Base-by-base conservation (phyloP, 148 eudicot genomes). In the Linanthus parryae region DNA sequence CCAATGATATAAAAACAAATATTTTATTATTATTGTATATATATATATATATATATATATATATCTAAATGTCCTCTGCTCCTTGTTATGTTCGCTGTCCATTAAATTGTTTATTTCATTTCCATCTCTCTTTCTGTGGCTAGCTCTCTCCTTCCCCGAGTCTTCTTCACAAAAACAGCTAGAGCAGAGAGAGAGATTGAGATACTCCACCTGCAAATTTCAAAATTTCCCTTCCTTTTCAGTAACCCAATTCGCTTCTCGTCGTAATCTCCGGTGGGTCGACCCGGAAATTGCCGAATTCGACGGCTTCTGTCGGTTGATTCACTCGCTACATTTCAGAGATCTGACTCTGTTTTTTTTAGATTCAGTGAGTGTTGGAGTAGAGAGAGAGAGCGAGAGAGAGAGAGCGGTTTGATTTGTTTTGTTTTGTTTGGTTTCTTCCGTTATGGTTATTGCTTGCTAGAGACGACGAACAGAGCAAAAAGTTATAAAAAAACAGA, bases 81-180 rank as follows among this genome's bases (percentile, higher is more conserved):
- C 44, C 5, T 46, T 70, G 52, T 53, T 58, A 27, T 63, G 45
- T 48, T 64, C 58, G 70, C 70, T 64, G 75, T 59, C 75, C 58
- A 35, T 42, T 15, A 47, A 47, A 41, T 37, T 29, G 50, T 12
- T 63, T 59, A n/a, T n/a, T n/a, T n/a, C n/a, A n/a, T n/a, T 22
- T 41, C n/a, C 35, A 7, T 27, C 14, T 27, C 25, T 34, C 35
- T 8, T n/a, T n/a, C n/a, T n/a, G n/a, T n/a, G n/a, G n/a, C n/a
- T n/a, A n/a, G n/a, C 28, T 23, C 57, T 27, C 33, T 48, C 63
- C 20, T 19, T 30, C 49, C 21, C 38, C 5, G 6, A 11, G 26
- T 42, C 52, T 53, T 42, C 38, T 20, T 22, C 45, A 15, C 42
- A 4, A n/a, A n/a, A n/a, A 42, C 19, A n/a, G n/a, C n/a, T n/a